These are phyloP conservation scores for Apiospora marii DNA, from an alignment of 2,329 filamentous ascomycete genomes.

Conservation along the genomic window DNA sequence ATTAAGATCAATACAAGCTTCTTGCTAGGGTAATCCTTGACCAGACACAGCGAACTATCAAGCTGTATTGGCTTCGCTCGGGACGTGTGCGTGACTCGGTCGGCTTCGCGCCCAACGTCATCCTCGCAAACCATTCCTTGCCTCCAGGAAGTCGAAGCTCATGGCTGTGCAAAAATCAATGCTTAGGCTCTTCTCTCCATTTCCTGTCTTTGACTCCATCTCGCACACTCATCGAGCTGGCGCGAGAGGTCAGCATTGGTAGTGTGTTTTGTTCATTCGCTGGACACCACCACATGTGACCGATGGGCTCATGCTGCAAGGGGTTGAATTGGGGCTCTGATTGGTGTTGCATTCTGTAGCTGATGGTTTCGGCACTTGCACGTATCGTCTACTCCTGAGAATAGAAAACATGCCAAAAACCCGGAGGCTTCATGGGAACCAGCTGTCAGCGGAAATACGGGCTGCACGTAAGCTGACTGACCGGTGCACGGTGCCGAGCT, in stretches of 20 bases:
- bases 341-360: background rate
- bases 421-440: background rate
- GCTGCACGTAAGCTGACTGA: slow-evolving; percentile 14
- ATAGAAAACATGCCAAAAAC: background rate
- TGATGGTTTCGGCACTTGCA: background rate
- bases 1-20: too few species aligned
- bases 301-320: background rate
- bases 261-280: background rate
- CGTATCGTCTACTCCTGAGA: background rate
- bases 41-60: too few species aligned
- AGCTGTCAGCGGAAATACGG: background rate
- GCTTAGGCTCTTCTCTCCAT: too few species aligned
- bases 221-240: background rate
- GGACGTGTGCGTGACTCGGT: background rate
- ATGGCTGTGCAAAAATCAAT: too few species aligned
- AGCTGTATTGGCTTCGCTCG: too few species aligned
- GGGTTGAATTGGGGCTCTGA: background rate
- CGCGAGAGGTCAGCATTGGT: too few species aligned
- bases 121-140: too few species aligned
- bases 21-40: too few species aligned
- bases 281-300: background rate
- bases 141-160: too few species aligned
- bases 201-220: background rate
- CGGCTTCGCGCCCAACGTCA: too few species aligned
- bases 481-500: background rate